Evolutionary conservation across 2,329 filamentous ascomycete genomes (phyloP).

Genomic region (Alternaria sp.): DNA sequence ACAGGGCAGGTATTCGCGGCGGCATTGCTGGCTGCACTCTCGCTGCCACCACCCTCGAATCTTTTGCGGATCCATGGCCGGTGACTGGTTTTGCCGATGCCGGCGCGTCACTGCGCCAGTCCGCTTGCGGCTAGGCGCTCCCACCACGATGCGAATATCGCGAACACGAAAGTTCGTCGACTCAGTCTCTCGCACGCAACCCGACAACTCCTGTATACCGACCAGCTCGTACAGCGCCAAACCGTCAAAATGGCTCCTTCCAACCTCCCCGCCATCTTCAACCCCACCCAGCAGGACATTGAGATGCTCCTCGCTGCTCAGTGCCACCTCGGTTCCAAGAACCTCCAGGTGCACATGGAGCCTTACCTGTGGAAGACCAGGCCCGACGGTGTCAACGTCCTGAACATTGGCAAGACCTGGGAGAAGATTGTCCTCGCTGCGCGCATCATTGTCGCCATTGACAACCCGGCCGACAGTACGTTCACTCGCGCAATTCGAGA

Average conservation of each 20-base stretch:
- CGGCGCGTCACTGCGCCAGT: constrained; percentile 5
- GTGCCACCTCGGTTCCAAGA: constrained; percentile 97
- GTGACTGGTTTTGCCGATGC: constrained; percentile 14
- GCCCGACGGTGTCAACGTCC: constrained; percentile 95
- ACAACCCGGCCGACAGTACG: constrained; percentile 98
- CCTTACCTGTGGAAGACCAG: constrained; percentile 99
- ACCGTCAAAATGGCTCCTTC: constrained; percentile 84
- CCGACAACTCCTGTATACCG: constrained; percentile 26
- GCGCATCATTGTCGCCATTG: constrained; percentile 97
- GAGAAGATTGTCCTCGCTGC: constrained; percentile 99
- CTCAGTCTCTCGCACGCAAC: constrained; percentile 30
- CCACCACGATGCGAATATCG: constrained; percentile 7
- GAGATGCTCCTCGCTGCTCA: constrained; percentile 99
- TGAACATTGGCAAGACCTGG: constrained; percentile 99
- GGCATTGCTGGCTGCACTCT: constrained; percentile 48
- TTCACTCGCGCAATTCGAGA: constrained; percentile 13
- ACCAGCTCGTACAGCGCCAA: constrained; percentile 40
- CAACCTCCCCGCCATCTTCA: constrained; percentile 94
- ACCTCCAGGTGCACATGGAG: constrained; percentile 99
- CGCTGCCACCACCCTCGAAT: constrained; percentile 17
- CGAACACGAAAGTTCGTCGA: constrained; percentile 14
- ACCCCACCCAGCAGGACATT: constrained; percentile 97
- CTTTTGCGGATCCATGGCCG: constrained; percentile 18
- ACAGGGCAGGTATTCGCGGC: constrained; percentile 54
- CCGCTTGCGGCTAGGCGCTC: constrained; percentile 19